Conservation (phyloP, 768 basidiomycete genomes). For the Cystofilobasidium ferigula region DNA sequence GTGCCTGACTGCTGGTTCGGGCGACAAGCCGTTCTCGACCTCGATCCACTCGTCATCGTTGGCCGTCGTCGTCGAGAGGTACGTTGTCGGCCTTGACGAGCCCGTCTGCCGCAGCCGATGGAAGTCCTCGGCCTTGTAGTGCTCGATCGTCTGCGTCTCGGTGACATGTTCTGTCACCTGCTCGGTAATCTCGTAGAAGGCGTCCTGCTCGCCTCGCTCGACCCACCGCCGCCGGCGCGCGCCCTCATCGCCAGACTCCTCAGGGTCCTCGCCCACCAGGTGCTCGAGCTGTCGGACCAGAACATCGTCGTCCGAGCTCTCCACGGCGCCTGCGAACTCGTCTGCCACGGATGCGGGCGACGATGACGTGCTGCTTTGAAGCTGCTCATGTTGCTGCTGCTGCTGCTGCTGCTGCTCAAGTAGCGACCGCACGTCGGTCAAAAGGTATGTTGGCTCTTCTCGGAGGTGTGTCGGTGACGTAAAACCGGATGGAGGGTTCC, state of each 20-base stretch:
- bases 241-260: constrained; percentile 27
- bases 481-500: background rate
- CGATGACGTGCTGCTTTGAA: background rate
- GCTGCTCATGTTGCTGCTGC: background rate
- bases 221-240: constrained; percentile 11
- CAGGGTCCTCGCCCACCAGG: constrained; percentile 31
- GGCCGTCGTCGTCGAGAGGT: background rate
- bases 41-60: constrained; percentile 36
- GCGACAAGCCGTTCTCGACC: constrained; percentile 27
- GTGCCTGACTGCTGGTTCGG: background rate
- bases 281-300: constrained; percentile 31
- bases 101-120: background rate
- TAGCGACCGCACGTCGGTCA: constrained; percentile 22
- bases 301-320: constrained; percentile 25
- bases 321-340: background rate
- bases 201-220: constrained; percentile 22
- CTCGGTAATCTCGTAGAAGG: constrained; percentile 32
- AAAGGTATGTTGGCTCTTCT: constrained; percentile 10
- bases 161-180: constrained; percentile 29
- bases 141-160: constrained; percentile 23
- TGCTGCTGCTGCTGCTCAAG: constrained; percentile 11
- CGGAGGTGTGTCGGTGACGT: background rate
- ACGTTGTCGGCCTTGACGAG: background rate
- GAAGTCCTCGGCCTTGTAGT: constrained; percentile 14
- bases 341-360: background rate